Evolutionary conservation across 768 basidiomycete genomes (phyloP).

Genomic region (Phaeotremella fagi): DNA sequence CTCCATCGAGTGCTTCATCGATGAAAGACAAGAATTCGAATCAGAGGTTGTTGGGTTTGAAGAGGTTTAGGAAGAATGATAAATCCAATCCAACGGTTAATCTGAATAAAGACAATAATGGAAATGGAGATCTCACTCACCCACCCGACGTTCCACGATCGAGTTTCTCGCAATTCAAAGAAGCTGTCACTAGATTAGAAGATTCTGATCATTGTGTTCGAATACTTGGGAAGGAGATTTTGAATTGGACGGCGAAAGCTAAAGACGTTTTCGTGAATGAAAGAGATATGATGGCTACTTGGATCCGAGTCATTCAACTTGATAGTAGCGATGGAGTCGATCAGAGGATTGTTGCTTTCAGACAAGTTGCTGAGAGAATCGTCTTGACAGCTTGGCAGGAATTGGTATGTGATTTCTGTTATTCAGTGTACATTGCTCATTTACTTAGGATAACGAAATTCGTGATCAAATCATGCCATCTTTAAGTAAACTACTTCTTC

Average conservation of each 20-base stretch:
- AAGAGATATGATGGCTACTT: constrained; percentile 26
- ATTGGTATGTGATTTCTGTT: constrained; percentile 30
- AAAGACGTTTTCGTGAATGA: constrained; percentile 39
- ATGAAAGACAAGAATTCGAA: constrained; percentile 11
- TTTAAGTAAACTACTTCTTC: constrained; percentile 36
- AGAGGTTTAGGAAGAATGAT: constrained; percentile 45
- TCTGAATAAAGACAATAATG: background rate
- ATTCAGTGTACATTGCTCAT: background rate
- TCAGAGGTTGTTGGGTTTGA: constrained; percentile 22
- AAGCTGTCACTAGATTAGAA: constrained; percentile 25
- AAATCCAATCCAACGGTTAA: background rate
- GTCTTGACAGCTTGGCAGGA: constrained; percentile 26
- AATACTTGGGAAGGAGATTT: constrained; percentile 41
- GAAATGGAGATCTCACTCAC: constrained; percentile 1
- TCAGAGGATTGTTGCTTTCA: constrained; percentile 41
- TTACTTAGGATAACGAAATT: constrained; percentile 39
- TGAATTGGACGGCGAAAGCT: constrained; percentile 31
- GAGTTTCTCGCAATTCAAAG: constrained; percentile 8
- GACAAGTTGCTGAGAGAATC: constrained; percentile 28
- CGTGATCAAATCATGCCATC: constrained; percentile 39
- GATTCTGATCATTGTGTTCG: constrained; percentile 28
- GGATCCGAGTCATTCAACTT: constrained; percentile 39
- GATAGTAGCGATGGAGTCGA: constrained; percentile 37
- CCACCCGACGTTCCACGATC: constrained; percentile 8
- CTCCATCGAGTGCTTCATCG: constrained; percentile 2